Evolutionary conservation across 1,139 yeast species (phyloP).

Genomic region (Citeromyces hawaiiensis): DNA sequence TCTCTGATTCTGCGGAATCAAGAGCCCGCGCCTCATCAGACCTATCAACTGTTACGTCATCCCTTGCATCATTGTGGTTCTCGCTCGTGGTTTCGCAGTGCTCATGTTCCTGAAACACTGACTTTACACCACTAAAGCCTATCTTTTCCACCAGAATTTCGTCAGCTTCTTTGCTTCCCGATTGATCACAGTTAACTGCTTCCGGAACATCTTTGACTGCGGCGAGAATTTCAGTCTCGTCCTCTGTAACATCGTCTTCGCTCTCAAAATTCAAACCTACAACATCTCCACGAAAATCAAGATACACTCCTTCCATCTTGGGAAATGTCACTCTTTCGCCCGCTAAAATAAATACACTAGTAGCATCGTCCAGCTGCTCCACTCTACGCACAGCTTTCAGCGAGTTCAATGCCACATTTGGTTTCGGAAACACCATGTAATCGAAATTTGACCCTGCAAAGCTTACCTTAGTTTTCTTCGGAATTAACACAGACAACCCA

Average conservation of each 20-base stretch:
- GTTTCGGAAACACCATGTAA: constrained; percentile 11
- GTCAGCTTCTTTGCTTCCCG: neutral
- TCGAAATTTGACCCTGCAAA: constrained; percentile 14
- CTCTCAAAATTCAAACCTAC: constrained; percentile 27
- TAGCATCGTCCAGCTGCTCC: constrained; percentile 23
- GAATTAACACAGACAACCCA: constrained; percentile 53
- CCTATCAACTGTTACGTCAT: neutral
- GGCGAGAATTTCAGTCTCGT: neutral
- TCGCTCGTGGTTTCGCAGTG: neutral
- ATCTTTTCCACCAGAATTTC: neutral
- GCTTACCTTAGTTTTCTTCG: constrained; percentile 20
- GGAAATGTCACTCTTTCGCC: constrained; percentile 45
- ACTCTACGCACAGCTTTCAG: constrained; percentile 5
- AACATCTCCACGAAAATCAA: constrained; percentile 52
- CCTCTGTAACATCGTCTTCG: constrained; percentile 1
- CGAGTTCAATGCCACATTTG: constrained; percentile 3
- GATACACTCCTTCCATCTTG: constrained; percentile 36
- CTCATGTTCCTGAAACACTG: neutral
- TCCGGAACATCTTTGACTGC: neutral
- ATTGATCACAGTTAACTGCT: neutral
- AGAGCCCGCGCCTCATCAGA: neutral
- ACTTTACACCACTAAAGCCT: neutral
- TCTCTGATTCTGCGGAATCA: too few species aligned
- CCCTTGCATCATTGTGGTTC: too few species aligned
- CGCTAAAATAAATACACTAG: constrained; percentile 42